These are phyloP conservation scores for Pyrrhoderma noxium DNA, from an alignment of 1,284 basidiomycete genomes.

Conservation along the genomic window DNA sequence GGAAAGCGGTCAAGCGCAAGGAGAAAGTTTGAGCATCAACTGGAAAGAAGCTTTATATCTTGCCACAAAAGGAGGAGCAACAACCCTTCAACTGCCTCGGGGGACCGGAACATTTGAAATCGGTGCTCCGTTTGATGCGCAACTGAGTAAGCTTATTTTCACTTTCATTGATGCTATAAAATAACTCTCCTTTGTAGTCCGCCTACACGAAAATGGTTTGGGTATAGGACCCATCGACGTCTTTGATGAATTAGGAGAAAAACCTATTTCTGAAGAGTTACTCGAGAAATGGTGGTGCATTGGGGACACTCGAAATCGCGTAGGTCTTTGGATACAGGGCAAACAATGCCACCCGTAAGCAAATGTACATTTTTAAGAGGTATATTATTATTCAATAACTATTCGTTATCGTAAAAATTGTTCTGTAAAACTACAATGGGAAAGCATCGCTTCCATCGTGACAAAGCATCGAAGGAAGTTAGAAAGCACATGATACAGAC, in stretches of 20 bases:
- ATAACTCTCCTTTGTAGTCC: conserved; percentile 33
- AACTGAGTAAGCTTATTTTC: conserved; percentile 46
- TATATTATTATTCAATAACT: no score
- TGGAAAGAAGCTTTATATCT: conserved; percentile 79
- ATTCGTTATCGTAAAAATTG: no score
- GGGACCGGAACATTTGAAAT: conserved; percentile 51
- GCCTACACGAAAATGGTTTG: conserved; percentile 35
- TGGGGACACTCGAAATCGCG: conserved; percentile 62
- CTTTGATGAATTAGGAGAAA: conserved; percentile 39
- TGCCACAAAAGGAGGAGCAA: conserved; percentile 70
- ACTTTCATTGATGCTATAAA: conserved; percentile 4
- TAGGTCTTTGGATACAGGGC: conserved; percentile 71
- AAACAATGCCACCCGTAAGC: conserved; percentile 10
- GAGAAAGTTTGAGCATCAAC: conserved; percentile 40
- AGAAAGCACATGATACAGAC: no score
- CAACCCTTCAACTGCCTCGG: conserved; percentile 48
- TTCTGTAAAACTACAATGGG: no score
- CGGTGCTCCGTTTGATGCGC: conserved; percentile 76
- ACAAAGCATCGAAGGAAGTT: no score
- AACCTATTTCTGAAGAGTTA: conserved; percentile 41
- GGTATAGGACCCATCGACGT: conserved; percentile 65
- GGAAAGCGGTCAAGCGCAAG: conserved; percentile 19
- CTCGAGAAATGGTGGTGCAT: conserved; percentile 87
- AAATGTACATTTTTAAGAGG: background rate
- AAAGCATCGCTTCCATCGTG: no score